phyloP scores from a whole-genome alignment of 257 asterid genomes.

The Nicotiana noctiflora region DNA sequence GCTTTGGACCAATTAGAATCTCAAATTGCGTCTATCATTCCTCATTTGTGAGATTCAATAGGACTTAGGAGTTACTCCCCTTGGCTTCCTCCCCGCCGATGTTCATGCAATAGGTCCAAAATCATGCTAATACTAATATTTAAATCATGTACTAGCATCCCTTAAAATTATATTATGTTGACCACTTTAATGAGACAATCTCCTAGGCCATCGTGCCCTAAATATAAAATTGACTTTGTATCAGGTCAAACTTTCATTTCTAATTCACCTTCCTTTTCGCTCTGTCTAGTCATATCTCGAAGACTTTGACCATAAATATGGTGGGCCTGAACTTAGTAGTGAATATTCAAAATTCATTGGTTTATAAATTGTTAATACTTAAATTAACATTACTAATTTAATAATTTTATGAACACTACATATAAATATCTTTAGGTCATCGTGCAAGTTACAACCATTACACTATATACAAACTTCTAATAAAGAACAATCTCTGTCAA shows the following conservation, averaged over 20 bases:
- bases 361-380: too few species aligned
- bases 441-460: too few species aligned
- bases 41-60: neutral
- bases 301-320: neutral
- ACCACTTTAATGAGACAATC: neutral
- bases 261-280: neutral
- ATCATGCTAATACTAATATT: neutral
- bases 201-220: neutral
- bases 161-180: constrained; percentile 1
- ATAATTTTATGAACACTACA: too few species aligned
- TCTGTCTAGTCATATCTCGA: neutral
- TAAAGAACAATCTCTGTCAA: too few species aligned
- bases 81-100: neutral
- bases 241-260: neutral
- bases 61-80: neutral
- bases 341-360: neutral
- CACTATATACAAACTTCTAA: too few species aligned
- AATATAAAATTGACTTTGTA: neutral
- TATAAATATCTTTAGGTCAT: too few species aligned
- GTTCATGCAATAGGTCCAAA: neutral
- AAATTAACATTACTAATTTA: too few species aligned
- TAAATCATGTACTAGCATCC: neutral
- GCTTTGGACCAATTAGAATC: neutral
- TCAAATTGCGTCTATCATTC: neutral
- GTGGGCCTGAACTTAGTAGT: neutral